Evolutionary conservation across 2,329 filamentous ascomycete species (phyloP).

Genomic region (Colletotrichum kahawae): DNA sequence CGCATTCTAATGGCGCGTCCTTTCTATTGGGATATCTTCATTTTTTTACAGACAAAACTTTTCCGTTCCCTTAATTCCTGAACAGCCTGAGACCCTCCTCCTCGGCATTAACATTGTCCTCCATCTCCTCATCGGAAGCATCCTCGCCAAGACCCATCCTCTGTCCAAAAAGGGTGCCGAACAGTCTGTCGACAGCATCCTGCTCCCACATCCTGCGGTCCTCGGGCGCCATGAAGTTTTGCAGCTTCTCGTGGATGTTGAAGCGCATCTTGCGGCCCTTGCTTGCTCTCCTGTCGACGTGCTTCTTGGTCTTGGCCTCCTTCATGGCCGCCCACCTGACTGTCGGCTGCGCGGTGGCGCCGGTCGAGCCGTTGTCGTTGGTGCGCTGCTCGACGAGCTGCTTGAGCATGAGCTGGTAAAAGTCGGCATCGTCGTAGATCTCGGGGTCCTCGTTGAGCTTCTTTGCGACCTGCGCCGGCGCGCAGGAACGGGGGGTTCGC

Average conservation of each 20-base stretch:
- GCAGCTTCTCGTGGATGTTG: constrained; percentile 94
- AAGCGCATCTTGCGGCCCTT: constrained; percentile 95
- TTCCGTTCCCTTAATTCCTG: constrained; percentile 35
- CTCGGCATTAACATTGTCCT: constrained; percentile 54
- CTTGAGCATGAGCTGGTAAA: constrained; percentile 92
- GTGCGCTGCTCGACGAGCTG: constrained; percentile 91
- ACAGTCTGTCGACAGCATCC: constrained; percentile 77
- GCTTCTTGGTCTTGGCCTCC: constrained; percentile 80
- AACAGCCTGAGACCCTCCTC: constrained; percentile 61
- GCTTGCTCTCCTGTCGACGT: constrained; percentile 91
- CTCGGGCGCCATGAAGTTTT: constrained; percentile 97
- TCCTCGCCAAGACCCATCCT: constrained; percentile 66
- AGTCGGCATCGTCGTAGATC: constrained; percentile 93
- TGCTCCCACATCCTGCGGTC: constrained; percentile 82
- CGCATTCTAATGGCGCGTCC: background rate
- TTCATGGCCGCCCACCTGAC: constrained; percentile 71
- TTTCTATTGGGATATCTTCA: constrained; percentile 15
- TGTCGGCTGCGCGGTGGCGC: constrained; percentile 52
- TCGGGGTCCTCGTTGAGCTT: constrained; percentile 61
- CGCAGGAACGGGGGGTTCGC: constrained; percentile 76
- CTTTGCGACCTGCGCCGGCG: constrained; percentile 68
- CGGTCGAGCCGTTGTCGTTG: constrained; percentile 58
- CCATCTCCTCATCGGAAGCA: constrained; percentile 54
- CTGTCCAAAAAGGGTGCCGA: constrained; percentile 76
- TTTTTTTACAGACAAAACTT: background rate